phyloP scores from a whole-genome alignment of 371 early-diverging fungal species.

The Umbelopsis sp. region DNA sequence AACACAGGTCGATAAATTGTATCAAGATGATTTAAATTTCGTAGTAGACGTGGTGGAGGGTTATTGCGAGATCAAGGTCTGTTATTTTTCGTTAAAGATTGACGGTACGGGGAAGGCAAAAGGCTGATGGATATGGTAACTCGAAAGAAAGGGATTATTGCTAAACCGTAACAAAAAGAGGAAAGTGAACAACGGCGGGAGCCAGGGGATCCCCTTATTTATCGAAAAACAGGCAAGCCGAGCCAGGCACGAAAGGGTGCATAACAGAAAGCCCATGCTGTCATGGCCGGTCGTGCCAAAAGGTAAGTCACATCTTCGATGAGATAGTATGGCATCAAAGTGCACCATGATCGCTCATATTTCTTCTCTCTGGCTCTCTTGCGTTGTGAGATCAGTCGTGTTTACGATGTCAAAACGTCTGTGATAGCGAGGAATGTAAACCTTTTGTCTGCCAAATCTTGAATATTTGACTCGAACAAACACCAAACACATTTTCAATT shows the following conservation, averaged over 20 bases:
- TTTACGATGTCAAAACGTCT: slow-evolving; percentile 13
- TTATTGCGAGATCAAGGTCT: too few relatives aligned
- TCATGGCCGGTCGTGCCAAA: background rate
- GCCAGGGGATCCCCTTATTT: slow-evolving; percentile 16
- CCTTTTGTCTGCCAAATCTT: slow-evolving; percentile 6
- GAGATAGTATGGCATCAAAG: background rate
- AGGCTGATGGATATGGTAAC: background rate
- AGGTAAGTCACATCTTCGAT: background rate
- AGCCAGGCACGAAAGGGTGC: background rate
- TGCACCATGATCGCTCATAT: background rate
- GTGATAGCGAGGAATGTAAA: slow-evolving; percentile 15
- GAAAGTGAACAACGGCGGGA: slow-evolving; percentile 8
- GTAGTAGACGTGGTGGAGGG: background rate
- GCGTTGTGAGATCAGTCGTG: background rate
- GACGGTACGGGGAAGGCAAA: background rate
- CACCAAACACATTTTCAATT: slow-evolving; percentile 15
- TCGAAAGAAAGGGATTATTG: background rate
- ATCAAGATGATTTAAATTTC: background rate
- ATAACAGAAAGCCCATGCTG: too few relatives aligned
- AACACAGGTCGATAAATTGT: too few relatives aligned
- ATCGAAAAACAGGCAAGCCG: slow-evolving; percentile 5
- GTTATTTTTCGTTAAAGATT: background rate
- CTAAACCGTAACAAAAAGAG: background rate
- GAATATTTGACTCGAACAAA: slow-evolving; percentile 5
- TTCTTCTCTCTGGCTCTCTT: background rate